Conservation (phyloP, 1,284 basidiomycete genomes). For the Sporisorium graminicola region DNA sequence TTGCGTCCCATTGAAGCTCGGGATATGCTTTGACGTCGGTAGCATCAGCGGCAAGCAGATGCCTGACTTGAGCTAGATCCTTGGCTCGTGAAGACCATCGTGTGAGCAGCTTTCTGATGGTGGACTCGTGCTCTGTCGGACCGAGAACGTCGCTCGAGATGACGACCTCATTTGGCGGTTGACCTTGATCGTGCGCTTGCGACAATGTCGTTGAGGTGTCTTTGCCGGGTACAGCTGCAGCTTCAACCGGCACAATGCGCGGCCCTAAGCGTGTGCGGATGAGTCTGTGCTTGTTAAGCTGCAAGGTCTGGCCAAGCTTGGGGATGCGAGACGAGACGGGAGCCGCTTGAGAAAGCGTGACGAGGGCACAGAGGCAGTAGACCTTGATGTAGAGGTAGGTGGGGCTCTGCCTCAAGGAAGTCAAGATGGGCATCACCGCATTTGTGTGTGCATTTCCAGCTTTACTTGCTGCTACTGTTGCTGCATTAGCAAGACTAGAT, state of each 20-base stretch:
- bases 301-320: constrained; percentile 32
- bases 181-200: background rate
- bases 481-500: background rate
- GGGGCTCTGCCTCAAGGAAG: constrained; percentile 56
- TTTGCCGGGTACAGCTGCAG: background rate
- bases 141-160: constrained; percentile 49
- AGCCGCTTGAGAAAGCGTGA: constrained; percentile 61
- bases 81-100: constrained; percentile 54
- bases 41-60: constrained; percentile 39
- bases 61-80: constrained; percentile 56
- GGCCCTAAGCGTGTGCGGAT: constrained; percentile 36
- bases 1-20: constrained; percentile 61
- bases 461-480: background rate
- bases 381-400: constrained; percentile 66
- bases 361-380: constrained; percentile 62
- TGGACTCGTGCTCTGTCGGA: constrained; percentile 19
- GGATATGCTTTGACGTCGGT: constrained; percentile 55
- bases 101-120: constrained; percentile 22
- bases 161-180: constrained; percentile 23
- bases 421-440: constrained; percentile 52
- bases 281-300: constrained; percentile 36
- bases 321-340: constrained; percentile 61
- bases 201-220: background rate
- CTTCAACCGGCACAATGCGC: constrained; percentile 36
- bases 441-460: constrained; percentile 6